These are phyloP conservation scores for Chimonanthus salicifolius DNA, from an alignment of 164 flowering plant species.

Conservation along the genomic window DNA sequence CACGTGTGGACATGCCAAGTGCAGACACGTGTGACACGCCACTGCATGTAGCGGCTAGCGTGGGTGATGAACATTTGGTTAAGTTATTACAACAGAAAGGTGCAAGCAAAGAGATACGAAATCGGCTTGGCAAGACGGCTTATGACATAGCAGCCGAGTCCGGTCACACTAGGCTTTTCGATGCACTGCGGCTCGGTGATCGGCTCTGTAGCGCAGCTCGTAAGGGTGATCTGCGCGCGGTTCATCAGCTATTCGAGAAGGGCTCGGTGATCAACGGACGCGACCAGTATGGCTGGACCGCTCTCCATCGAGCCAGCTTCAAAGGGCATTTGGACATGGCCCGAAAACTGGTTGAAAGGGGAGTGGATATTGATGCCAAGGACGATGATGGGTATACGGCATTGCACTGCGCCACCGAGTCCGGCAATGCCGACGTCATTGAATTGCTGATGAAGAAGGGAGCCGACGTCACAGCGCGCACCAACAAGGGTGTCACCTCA, in stretches of 20 bases:
- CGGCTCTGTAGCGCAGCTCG: conserved; percentile 45
- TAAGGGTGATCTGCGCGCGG: conserved; percentile 48
- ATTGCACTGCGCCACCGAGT: conserved; percentile 60
- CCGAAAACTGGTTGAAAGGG: conserved; percentile 35
- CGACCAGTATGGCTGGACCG: conserved; percentile 74
- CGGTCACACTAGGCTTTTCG: conserved; percentile 49
- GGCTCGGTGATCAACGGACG: conserved; percentile 60
- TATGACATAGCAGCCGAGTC: conserved; percentile 56
- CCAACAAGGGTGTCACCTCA: conserved; percentile 46
- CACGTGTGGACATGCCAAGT: conserved; percentile 27
- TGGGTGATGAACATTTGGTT: conserved; percentile 62
- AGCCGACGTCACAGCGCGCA: conserved; percentile 51
- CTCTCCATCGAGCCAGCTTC: conserved; percentile 59
- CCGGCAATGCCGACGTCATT: conserved; percentile 51
- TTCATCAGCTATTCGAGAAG: conserved; percentile 39
- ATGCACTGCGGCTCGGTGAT: conserved; percentile 54
- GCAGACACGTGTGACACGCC: conserved; percentile 46
- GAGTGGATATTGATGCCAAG: conserved; percentile 41
- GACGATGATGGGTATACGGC: conserved; percentile 79
- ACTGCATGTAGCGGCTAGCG: conserved; percentile 45
- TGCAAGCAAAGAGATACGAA: conserved; percentile 56
- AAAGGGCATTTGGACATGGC: conserved; percentile 49
- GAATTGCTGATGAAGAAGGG: conserved; percentile 65
- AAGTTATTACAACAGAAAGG: conserved; percentile 58
- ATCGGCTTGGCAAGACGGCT: conserved; percentile 48